phyloP scores from a whole-genome alignment of 345 rosid genomes.

The Euphorbia peplus region DNA sequence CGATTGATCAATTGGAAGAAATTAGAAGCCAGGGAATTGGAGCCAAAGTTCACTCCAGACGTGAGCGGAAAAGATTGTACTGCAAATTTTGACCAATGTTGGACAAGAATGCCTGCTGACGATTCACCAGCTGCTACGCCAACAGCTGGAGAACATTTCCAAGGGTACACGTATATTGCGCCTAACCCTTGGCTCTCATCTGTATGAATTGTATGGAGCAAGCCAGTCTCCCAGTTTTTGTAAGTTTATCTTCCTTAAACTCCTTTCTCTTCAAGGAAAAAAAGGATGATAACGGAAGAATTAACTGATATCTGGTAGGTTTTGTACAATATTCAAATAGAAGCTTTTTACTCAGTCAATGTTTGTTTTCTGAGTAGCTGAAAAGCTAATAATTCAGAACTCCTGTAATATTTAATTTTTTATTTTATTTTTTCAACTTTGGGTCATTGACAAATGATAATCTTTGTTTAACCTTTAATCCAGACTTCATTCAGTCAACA shows the following conservation, averaged over 20 bases:
- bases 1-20: constrained; percentile 65
- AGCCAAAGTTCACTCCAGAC: constrained; percentile 65
- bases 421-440: neutral
- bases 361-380: neutral
- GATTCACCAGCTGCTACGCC: constrained; percentile 77
- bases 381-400: neutral
- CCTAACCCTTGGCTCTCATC: constrained; percentile 75
- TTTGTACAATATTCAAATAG: constrained; percentile 1
- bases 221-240: neutral
- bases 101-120: constrained; percentile 69
- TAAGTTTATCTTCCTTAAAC: constrained; percentile 11
- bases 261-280: neutral
- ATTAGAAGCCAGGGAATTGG: constrained; percentile 52
- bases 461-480: neutral
- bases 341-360: no score
- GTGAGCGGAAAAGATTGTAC: constrained; percentile 67
- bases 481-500: neutral
- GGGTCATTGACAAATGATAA: neutral
- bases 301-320: neutral
- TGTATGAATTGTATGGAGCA: constrained; percentile 21
- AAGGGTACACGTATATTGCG: constrained; percentile 60
- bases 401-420: neutral
- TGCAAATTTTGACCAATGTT: constrained; percentile 64
- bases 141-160: constrained; percentile 61
- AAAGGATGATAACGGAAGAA: neutral